A percentile compares a stretch with the other conserved stretches of the same genome.
phyloP scores from a whole-genome alignment of 2,329 filamentous ascomycete species.

The Fusarium subglutinans region DNA sequence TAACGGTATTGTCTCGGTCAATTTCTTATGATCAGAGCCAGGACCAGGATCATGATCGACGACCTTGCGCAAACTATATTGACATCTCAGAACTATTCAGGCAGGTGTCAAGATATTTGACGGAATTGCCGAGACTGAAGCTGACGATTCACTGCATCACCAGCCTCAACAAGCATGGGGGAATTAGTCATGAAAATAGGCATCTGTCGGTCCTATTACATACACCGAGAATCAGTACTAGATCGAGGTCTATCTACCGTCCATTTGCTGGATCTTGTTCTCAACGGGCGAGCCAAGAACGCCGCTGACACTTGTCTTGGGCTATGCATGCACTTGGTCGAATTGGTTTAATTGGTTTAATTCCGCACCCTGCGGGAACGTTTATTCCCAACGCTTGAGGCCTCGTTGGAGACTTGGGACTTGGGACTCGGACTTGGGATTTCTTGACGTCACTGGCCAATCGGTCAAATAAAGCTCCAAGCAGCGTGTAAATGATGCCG shows the following conservation, averaged over 20 bases:
- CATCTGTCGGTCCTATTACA: conserved; percentile 1
- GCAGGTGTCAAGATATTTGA: conserved; percentile 13
- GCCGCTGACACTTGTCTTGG: conserved; percentile 32
- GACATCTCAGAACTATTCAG: not conserved
- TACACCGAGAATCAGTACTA: not conserved
- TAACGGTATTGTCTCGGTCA: not conserved
- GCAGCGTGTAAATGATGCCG: conserved; percentile 6
- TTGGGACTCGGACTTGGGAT: not conserved
- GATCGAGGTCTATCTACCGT: not conserved
- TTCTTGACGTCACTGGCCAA: conserved; percentile 39
- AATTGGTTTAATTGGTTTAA: not conserved
- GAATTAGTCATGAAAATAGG: not conserved
- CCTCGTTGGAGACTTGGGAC: not conserved
- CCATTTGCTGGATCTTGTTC: not conserved
- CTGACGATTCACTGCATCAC: not conserved
- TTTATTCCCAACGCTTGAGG: not conserved
- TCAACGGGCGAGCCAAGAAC: conserved; percentile 16
- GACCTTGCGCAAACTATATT: not conserved
- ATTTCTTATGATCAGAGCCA: conserved; percentile 14
- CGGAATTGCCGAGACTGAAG: not conserved
- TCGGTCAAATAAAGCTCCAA: conserved; percentile 28
- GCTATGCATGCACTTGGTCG: not conserved
- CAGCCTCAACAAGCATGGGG: not conserved
- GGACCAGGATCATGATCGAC: conserved; percentile 13
- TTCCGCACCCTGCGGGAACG: conserved; percentile 9